phyloP scores from a whole-genome alignment of 164 flowering plant genomes.

The Taxillus chinensis region DNA sequence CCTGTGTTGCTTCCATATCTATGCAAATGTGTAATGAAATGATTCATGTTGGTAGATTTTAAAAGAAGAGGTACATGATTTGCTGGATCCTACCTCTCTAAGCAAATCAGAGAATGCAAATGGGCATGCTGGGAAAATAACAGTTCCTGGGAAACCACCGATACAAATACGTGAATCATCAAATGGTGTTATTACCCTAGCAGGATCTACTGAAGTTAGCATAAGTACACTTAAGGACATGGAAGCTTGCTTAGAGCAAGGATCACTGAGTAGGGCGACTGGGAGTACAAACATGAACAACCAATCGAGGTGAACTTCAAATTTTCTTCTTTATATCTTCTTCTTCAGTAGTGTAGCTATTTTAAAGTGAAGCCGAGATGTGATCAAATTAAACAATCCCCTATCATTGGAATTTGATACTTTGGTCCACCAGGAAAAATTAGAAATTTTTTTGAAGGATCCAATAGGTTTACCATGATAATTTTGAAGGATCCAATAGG shows the following conservation, averaged over 20 bases:
- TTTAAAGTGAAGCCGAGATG: no score
- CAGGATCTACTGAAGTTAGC: conserved; percentile 88
- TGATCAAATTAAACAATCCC: no score
- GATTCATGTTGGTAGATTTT: conserved; percentile 51
- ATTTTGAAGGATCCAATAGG: no score
- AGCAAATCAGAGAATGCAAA: conserved; percentile 57
- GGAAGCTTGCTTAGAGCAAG: conserved; percentile 92
- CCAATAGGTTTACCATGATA: no score
- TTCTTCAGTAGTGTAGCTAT: neutral
- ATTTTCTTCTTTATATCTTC: neutral
- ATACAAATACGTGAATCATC: conserved; percentile 96
- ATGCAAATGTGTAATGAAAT: neutral
- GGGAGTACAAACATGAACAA: conserved; percentile 99
- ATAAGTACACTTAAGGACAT: conserved; percentile 81
- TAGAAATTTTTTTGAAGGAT: no score
- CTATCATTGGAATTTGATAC: no score
- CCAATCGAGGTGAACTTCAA: conserved; percentile 67
- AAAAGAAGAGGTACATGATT: conserved; percentile 94
- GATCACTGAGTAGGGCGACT: conserved; percentile 89
- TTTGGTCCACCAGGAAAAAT: no score
- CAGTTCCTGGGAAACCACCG: conserved; percentile 74
- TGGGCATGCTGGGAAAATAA: conserved; percentile 58
- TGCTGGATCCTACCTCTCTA: conserved; percentile 59
- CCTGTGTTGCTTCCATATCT: conserved; percentile 1
- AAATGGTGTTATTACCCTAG: conserved; percentile 91